Base-by-base conservation (phyloP, 2,329 filamentous ascomycete species). In the Monosporascus sp. region DNA sequence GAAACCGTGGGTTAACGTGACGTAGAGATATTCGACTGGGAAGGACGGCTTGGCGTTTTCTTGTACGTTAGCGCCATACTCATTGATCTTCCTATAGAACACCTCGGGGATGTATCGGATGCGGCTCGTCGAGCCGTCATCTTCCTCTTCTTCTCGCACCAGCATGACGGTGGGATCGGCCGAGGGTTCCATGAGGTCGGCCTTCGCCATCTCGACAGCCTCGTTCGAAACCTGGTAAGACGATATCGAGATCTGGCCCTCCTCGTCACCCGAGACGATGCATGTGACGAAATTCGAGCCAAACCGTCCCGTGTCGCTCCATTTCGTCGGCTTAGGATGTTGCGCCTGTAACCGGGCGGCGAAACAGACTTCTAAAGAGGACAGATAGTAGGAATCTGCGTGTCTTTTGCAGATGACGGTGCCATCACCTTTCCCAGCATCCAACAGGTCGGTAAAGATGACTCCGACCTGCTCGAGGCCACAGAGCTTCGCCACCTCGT, bases 221-320 rank as follows among this genome's bases (percentile, higher is more conserved):
- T 94, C 88, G 62, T 97, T 96, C 1, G 93, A 96, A 58, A 90
- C 92, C 71, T 99, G 94, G 65, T 97, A 99, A 0, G 92, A 86
- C 4, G 90, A 89, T 57, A 99, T 89, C 18, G 86, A 81, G 60
- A 99, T 97, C 58, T 91, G 86, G 52, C 92, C 90, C 48, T 89
- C 78, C 58, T 94, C 89, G 63, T 97, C 93, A 47, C 93, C 93
- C n/a, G 90, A 93, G 56, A 99, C 81, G 44, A 99, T 85, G 70
- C 94, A 99, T 0, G 94, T 97, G 48, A 99, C 92, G 69, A 97
- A 97, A 67, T 95, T 94, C 48, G 93, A 97, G 18, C 94, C 94
- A 66, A 97, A 99, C 52, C 82, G 82, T 46, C 93, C 94, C 3
- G 89, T 95, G 65, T 97, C 92, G 68, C 93, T 96, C 93, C 94